Conservation (phyloP, 78 protist species). For the Protostelium mycophagum region DNA sequence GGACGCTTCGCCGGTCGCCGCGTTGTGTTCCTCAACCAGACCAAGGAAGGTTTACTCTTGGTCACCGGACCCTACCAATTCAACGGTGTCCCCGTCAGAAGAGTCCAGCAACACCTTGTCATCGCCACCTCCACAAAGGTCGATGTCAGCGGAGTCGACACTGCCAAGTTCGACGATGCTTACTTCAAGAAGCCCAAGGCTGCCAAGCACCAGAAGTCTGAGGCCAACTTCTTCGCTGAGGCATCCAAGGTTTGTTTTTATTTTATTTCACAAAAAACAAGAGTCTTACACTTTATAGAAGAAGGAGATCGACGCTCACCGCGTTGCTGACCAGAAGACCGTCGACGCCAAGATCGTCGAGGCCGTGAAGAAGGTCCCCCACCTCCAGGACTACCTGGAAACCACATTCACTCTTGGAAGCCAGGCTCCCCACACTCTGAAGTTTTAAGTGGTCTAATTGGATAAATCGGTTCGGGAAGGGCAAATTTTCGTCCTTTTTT, state of each 20-base stretch:
- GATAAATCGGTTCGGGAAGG: not conserved
- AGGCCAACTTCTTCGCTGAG: constrained; percentile 50
- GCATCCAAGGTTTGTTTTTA: constrained; percentile 2
- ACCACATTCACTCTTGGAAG: constrained; percentile 83
- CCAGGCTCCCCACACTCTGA: constrained; percentile 77
- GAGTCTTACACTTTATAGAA: not conserved
- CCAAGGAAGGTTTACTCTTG: constrained; percentile 87
- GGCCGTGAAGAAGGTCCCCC: constrained; percentile 62
- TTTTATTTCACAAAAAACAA: not conserved
- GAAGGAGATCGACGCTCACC: constrained; percentile 53
- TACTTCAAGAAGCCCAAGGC: constrained; percentile 41
- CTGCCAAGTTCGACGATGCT: constrained; percentile 61
- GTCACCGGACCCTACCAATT: constrained; percentile 97
- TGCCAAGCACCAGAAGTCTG: constrained; percentile 30
- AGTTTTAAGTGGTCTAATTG: constrained; percentile 69
- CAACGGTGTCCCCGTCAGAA: constrained; percentile 98
- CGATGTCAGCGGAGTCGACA: constrained; percentile 54
- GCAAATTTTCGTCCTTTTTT: not conserved
- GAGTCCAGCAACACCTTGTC: constrained; percentile 94
- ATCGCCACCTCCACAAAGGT: constrained; percentile 97
- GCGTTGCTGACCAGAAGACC: constrained; percentile 82
- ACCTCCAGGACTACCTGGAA: constrained; percentile 78
- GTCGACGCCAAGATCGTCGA: constrained; percentile 77
- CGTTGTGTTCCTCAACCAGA: constrained; percentile 93
- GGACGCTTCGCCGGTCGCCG: constrained; percentile 95